These are phyloP conservation scores for Phaeotremella skinneri DNA, from an alignment of 768 basidiomycete genomes.

Conservation along the genomic window DNA sequence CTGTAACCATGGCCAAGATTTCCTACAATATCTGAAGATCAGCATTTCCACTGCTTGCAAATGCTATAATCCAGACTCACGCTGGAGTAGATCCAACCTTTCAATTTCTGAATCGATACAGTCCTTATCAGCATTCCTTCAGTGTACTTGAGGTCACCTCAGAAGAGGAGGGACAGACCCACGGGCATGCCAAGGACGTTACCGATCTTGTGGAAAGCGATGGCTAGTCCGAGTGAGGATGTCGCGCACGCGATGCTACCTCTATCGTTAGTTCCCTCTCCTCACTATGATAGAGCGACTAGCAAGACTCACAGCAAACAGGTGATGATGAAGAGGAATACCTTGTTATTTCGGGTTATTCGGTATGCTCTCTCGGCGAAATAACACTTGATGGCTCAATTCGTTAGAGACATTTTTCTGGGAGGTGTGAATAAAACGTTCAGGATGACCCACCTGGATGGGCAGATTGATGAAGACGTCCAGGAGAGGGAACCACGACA, in stretches of 20 bases:
- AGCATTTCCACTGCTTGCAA: too few relatives aligned
- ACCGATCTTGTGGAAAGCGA: background rate
- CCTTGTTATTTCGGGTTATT: background rate
- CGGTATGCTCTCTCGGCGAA: background rate
- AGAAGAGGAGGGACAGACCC: background rate
- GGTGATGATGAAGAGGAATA: background rate
- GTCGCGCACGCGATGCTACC: background rate
- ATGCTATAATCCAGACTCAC: too few relatives aligned
- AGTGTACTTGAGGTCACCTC: too few relatives aligned
- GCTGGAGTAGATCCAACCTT: background rate
- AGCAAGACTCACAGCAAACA: background rate
- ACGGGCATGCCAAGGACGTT: background rate
- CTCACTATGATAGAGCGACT: too few relatives aligned
- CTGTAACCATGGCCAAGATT: background rate
- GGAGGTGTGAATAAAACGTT: too few relatives aligned
- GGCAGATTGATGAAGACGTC: background rate
- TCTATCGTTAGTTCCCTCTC: too few relatives aligned
- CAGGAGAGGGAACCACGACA: background rate
- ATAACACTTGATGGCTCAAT: background rate
- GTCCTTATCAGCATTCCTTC: background rate
- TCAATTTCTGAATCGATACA: background rate
- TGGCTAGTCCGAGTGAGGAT: background rate
- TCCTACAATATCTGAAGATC: background rate
- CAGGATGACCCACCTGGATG: background rate
- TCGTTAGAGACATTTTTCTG: background rate